Evolutionary conservation across 805 yeast genomes (phyloP).

Genomic region (Starmerella bombicola): DNA sequence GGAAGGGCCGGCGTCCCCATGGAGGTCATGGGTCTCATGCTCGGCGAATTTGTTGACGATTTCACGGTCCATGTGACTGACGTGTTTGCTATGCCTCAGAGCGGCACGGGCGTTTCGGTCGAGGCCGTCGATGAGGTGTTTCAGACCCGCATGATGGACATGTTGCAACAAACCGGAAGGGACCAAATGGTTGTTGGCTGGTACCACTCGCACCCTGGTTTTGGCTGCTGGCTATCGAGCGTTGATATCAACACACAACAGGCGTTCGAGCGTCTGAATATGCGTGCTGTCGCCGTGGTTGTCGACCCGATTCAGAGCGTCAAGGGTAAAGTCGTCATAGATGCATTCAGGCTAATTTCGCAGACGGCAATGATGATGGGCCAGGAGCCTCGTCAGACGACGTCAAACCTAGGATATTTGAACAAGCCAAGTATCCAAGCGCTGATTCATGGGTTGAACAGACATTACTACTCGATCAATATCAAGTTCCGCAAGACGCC

Average conservation of each 20-base stretch:
- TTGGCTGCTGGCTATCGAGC: slow-evolving; percentile 98
- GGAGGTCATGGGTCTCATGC: slow-evolving; percentile 95
- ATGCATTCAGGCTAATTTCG: slow-evolving; percentile 89
- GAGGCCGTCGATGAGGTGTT: slow-evolving; percentile 99
- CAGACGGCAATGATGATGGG: slow-evolving; percentile 84
- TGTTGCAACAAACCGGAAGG: slow-evolving; percentile 97
- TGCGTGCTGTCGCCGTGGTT: slow-evolving; percentile 95
- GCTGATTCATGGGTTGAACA: slow-evolving; percentile 88
- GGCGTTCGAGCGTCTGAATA: slow-evolving; percentile 89
- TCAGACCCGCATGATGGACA: slow-evolving; percentile 99
- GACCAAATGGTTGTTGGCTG: slow-evolving; percentile 99
- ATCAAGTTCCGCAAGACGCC: slow-evolving; percentile 89
- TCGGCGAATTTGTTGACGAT: slow-evolving; percentile 95
- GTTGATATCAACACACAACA: slow-evolving; percentile 98
- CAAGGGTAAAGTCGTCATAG: slow-evolving; percentile 96
- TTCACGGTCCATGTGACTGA: slow-evolving; percentile 94
- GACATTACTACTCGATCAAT: slow-evolving; percentile 90
- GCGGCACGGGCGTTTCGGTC: slow-evolving; percentile 90
- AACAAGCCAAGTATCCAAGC: slow-evolving; percentile 97
- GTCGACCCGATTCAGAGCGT: slow-evolving; percentile 98
- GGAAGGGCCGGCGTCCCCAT: slow-evolving; percentile 70
- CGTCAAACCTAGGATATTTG: slow-evolving; percentile 87
- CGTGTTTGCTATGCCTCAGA: slow-evolving; percentile 99
- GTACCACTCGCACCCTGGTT: slow-evolving; percentile 99
- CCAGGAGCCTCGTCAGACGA: slow-evolving; percentile 95